Base-by-base conservation (phyloP, 768 basidiomycete species). In the Amanita pallidorosea region DNA sequence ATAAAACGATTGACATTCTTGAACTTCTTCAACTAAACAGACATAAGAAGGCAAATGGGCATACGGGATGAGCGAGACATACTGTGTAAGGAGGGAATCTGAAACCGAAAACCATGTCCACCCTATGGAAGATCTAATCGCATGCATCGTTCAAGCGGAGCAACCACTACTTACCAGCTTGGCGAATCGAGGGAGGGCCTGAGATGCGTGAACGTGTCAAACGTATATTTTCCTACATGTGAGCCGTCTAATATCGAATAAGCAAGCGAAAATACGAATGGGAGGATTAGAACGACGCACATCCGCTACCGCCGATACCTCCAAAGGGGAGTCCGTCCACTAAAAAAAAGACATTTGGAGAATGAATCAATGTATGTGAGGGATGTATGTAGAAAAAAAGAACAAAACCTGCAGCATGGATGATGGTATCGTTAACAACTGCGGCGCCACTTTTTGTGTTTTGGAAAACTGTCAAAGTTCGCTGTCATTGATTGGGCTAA, bases 131-230 rank as follows among this genome's bases (percentile, higher is more conserved):
- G 13, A 13, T 37, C 15, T 38, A 41, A 20, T n/a, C 13, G 15
- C 13, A 23, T 4, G 25, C 15, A 33, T 29, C 2, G 9, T 20
- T 42, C 5, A 12, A 12, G 34, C 22, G 18, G 43, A 34, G 25
- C 59, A 65, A 74, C 50, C 52, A 12, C 29, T 20, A 56, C 70
- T 40, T 54, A 83, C 82, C 75, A 79, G 60, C 70, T 62, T 4
- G 85, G 82, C 20, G 77, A 73, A 54, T 84, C 77, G 33, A 77
- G 46, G 0, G 82, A 76, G 4, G 81, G 61, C 47, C 90, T 76
- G 22, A 76, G 56, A 60, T 91, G 88, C 0, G 87, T 88, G 66
- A 93, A 92, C 60, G 75, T 69, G 53, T 88, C 84, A 56, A 91
- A 92, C 4, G 71, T 68, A 58, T 69, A 84, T 60, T 88, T 88